Evolutionary conservation across 192 early-diverging fungal genomes (phyloP), one percentile per base, ranked within the genome.

Genomic region (Obelidium mucronatum): DNA sequence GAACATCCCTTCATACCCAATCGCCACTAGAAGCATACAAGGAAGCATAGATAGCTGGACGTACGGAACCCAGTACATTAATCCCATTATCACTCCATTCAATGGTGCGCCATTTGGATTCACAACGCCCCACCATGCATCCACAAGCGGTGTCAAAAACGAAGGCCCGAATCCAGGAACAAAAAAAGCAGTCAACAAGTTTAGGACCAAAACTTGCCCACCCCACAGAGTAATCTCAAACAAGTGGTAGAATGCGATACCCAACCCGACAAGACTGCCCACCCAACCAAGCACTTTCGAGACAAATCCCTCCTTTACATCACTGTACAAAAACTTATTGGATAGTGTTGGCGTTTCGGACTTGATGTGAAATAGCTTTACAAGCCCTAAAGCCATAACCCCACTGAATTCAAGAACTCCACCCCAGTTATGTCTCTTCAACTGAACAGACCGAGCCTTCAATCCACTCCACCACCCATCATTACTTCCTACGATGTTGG

Each of bases 401-500:
- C 44, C 42, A 69, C n/a, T 19, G 48, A 17, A 34, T 69, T 52
- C 33, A 19, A 11, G 11, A 28, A 52, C 22, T 52, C 53, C 67
- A 15, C 67, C 67, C 67, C 67, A 69, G 48, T 52, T 35, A 31
- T 72, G 69, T 6, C 69, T 17, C 53, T 72, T 54, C 17, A 59
- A 35, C 37, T 72, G 69, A 1, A 72, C 69, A 37, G 24, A 34
- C 0, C 53, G 22, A 5, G 69, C 69, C 17, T 58, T 30, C 44
- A 81, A 88, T 11, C 85, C 82, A 40, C 24, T 42, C 1, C 17
- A 33, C 3, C 15, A 31, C 5, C 48, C 55, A 6, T 26, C n/a
- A 6, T 11, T 1, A 34, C 53, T 35, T 79, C 86, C 75, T 54
- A 73, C 61, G 36, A 83, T 53, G 61, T 83, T 83, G 76, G 63